Percentiles rank a stretch among this genome's conserved stretches.
phyloP scores from a whole-genome alignment of 371 early-diverging fungal species.

The Capillidium rhysosporum region DNA sequence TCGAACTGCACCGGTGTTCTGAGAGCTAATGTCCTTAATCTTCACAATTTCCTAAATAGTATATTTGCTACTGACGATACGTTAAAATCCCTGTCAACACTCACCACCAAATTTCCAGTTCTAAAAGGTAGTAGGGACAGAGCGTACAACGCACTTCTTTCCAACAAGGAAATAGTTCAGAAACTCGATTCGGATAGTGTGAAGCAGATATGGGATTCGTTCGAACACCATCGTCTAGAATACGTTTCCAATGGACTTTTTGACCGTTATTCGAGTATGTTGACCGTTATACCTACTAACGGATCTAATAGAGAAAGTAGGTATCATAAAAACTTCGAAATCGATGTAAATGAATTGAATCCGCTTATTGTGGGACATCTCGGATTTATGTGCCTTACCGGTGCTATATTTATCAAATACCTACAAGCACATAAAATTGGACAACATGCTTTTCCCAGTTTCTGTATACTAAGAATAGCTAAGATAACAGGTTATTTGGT shows the following conservation, averaged over 20 bases:
- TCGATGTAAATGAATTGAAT: background rate
- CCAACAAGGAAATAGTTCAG: background rate
- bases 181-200: conserved; percentile 6
- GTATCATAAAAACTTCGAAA: background rate
- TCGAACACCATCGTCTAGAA: conserved; percentile 4
- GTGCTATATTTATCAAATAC: conserved; percentile 13
- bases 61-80: conserved; percentile 48
- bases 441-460: conserved; percentile 10
- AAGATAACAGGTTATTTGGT: background rate
- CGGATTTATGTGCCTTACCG: conserved; percentile 5
- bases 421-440: conserved; percentile 11
- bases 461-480: conserved; percentile 14
- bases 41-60: conserved; percentile 35
- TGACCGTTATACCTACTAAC: background rate
- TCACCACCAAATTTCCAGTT: background rate
- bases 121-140: conserved; percentile 8
- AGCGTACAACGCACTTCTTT: too few relatives aligned
- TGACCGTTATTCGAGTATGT: conserved; percentile 3
- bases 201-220: conserved; percentile 8
- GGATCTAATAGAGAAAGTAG: background rate
- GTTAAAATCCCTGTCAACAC: conserved; percentile 15
- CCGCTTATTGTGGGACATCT: background rate
- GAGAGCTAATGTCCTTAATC: conserved; percentile 36
- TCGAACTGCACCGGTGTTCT: conserved; percentile 24
- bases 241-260: conserved; percentile 6